Evolutionary conservation across 2,329 filamentous ascomycete genomes (phyloP).

Genomic region (Harringtonia aguacate): DNA sequence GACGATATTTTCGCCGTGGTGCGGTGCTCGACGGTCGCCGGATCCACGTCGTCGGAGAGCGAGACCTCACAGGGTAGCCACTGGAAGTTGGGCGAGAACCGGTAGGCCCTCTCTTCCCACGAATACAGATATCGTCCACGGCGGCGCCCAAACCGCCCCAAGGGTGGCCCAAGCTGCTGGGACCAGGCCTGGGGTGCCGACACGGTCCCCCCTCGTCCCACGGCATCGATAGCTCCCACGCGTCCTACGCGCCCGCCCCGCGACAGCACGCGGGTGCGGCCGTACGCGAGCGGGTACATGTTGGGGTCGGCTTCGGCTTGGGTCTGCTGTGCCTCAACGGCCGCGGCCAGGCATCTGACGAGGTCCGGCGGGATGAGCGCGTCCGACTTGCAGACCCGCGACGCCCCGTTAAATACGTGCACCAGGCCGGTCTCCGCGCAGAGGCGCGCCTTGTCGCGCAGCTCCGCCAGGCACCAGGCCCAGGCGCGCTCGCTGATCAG

Average conservation of each 20-base stretch:
- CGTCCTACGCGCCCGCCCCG: slow-evolving; percentile 19
- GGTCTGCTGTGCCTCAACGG: background rate
- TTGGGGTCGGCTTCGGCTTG: slow-evolving; percentile 44
- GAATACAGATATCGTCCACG: no score
- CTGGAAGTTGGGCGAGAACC: slow-evolving; percentile 18
- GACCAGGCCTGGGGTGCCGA: no score
- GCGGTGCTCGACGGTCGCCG: slow-evolving; percentile 12
- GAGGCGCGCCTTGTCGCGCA: slow-evolving; percentile 37
- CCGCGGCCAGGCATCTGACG: background rate
- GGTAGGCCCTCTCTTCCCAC: background rate
- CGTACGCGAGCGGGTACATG: slow-evolving; percentile 42
- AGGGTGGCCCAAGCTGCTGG: no score
- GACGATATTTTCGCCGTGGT: slow-evolving; percentile 22
- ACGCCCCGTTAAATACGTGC: slow-evolving; percentile 27
- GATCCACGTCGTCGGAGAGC: background rate
- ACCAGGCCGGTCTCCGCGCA: slow-evolving; percentile 29
- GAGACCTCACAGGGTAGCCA: slow-evolving; percentile 28
- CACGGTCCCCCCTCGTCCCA: slow-evolving; percentile 9
- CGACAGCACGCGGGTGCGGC: slow-evolving; percentile 19
- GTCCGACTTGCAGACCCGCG: slow-evolving; percentile 42
- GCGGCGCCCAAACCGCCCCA: no score
- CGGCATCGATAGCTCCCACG: slow-evolving; percentile 13
- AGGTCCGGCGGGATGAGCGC: no score
- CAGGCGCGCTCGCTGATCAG: background rate
- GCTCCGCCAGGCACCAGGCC: slow-evolving; percentile 27